Percentiles rank a stretch among this genome's conserved stretches.
These are phyloP conservation scores for Penstemon eatonii DNA, from an alignment of 257 asterid genomes.

Conservation along the genomic window DNA sequence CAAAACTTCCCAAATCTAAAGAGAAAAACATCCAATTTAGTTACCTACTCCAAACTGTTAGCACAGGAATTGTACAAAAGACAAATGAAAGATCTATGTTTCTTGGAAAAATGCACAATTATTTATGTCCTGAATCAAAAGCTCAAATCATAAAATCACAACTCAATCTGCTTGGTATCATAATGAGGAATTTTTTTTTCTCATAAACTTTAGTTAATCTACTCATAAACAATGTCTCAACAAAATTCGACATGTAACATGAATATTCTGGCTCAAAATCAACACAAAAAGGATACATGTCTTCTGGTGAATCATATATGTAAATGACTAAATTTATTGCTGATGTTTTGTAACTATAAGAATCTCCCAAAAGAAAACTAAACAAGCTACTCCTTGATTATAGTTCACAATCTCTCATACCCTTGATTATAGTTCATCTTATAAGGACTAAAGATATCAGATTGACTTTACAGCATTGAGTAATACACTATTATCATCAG, in stretches of 20 bases:
- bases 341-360: background rate
- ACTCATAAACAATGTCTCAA: constrained; percentile 14
- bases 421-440: background rate
- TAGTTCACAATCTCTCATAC: background rate
- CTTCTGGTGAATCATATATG: background rate
- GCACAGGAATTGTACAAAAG: constrained; percentile 21
- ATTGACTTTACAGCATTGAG: background rate
- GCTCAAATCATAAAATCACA: background rate
- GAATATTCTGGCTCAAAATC: constrained; percentile 4
- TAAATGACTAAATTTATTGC: background rate
- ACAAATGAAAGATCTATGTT: background rate
- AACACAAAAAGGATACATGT: background rate
- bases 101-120: background rate
- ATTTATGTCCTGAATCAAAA: constrained; percentile 7
- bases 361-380: too few species aligned
- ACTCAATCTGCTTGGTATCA: constrained; percentile 2
- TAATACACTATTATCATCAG: constrained; percentile 11
- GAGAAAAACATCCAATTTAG: constrained; percentile 13
- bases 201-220: background rate
- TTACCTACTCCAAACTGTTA: background rate
- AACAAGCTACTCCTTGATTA: too few species aligned
- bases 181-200: constrained; percentile 7
- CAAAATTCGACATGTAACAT: constrained; percentile 5
- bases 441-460: constrained; percentile 1
- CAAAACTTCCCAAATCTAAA: constrained; percentile 86